Evolutionary conservation across 1,139 yeast species (phyloP), one percentile per base, ranked within the genome.

Genomic region (Yamadazyma oceani): DNA sequence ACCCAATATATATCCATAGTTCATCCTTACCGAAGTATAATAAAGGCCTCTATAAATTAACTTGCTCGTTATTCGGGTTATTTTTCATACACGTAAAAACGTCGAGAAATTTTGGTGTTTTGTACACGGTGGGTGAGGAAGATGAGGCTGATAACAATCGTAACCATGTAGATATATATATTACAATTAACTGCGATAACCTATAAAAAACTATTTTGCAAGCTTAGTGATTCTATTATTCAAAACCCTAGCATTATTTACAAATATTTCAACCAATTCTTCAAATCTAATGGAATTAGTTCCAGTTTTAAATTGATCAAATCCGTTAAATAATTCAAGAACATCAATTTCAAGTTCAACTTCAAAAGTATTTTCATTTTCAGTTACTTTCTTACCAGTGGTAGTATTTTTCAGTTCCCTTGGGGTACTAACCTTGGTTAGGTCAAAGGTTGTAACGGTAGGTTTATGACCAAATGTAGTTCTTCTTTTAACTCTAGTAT

Each of bases 271-370:
- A 36, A 83, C 78, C 45, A 84, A 65, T 47, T 84, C 85, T 43
- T 84, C 87, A 53, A 80, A 83, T 40, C 85, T 73, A 41, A 76
- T 72, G 38, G 80, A 71, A 53, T 84, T 86, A 7, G 67, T 64
- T 7, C 76, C 75, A 37, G 57, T 60, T 32, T 64, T 62, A 36
- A 70, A 64, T 50, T 66, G 64, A 36, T 82, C 82, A 58, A 82
- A 83, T 16, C 87, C 83, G 34, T 64, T 64, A 43, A 85, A 64
- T 37, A 89, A 66, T 46, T 83, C 83, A 5, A 67, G 57, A 10
- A 82, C 71, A 48, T 87, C 88, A 32, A 86, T 66, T 64, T 89
- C 97, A 37, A 89, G 62, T 57, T 85, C 94, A 32, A 82, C 68
- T 58, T 85, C 94, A 45, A 61, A 48, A 52, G 68, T 45, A 44